Percentiles rank a stretch among this genome's conserved stretches.
phyloP scores from a whole-genome alignment of 805 yeast species.

The Candida chauliodis region DNA sequence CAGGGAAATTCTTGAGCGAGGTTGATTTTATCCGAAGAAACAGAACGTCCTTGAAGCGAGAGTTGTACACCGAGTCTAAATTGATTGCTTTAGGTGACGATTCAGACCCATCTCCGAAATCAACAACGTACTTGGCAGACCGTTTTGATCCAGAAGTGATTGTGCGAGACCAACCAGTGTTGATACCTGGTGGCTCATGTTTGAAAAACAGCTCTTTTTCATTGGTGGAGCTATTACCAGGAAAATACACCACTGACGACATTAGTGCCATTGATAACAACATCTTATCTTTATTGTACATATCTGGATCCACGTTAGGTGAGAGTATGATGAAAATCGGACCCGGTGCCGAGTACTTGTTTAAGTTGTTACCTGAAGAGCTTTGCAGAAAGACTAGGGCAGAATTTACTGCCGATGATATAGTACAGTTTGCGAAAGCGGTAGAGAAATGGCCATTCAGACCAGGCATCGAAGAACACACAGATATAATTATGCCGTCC shows the following conservation, averaged over 20 bases:
- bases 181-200: conserved; percentile 23
- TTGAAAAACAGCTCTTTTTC: conserved; percentile 38
- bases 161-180: conserved; percentile 34
- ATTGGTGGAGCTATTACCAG: conserved; percentile 53
- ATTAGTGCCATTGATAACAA: conserved; percentile 29
- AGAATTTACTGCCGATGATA: conserved; percentile 54
- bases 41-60: conserved; percentile 62
- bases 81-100: conserved; percentile 47
- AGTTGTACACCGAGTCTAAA: conserved; percentile 56
- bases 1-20: conserved; percentile 51
- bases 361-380: conserved; percentile 20
- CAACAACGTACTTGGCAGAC: conserved; percentile 21
- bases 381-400: conserved; percentile 44
- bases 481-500: conserved; percentile 11
- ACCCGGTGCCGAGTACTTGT: conserved; percentile 70
- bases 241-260: conserved; percentile 19
- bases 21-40: conserved; percentile 51
- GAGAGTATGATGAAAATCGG: conserved; percentile 48
- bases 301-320: conserved; percentile 1
- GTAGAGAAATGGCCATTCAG: conserved; percentile 84
- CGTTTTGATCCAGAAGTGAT: conserved; percentile 35
- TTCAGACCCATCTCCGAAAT: conserved; percentile 1
- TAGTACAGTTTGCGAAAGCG: conserved; percentile 44
- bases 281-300: conserved; percentile 3
- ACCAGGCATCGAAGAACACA: conserved; percentile 40